Conservation (phyloP, 257 asterid species). For the Solanum corneliomulleri region DNA sequence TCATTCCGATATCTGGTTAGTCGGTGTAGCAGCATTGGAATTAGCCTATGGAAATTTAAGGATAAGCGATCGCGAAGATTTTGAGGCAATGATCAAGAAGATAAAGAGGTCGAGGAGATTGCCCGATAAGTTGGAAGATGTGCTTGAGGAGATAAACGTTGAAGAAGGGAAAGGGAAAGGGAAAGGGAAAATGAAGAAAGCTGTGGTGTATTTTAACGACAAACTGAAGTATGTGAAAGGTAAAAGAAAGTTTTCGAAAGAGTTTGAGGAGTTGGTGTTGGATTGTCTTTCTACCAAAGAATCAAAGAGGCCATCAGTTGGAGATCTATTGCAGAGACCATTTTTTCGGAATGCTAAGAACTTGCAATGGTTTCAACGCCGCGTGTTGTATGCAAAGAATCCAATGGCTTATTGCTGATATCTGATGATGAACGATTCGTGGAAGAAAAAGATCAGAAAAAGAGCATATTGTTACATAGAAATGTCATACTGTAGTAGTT, state of each 20-base stretch:
- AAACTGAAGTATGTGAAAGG: background rate
- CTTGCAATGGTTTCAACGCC: background rate
- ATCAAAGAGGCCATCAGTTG: background rate
- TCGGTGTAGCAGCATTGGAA: background rate
- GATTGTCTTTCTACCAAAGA: background rate
- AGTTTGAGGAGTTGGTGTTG: background rate
- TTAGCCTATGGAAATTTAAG: background rate
- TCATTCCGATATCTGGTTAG: background rate
- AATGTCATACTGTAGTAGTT: background rate
- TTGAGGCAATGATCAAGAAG: background rate
- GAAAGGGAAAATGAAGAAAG: background rate
- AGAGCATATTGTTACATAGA: background rate
- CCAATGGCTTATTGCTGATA: background rate
- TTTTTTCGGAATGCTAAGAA: background rate
- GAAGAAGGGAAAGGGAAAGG: background rate
- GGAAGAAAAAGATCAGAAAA: background rate
- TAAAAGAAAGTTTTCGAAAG: background rate
- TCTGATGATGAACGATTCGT: background rate
- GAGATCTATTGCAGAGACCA: background rate
- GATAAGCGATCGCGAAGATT: background rate
- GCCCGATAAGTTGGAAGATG: background rate
- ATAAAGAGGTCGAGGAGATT: background rate
- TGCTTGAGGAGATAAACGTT: background rate
- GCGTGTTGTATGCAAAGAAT: background rate
- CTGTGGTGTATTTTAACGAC: background rate